Percentiles rank a stretch among this genome's conserved stretches.
phyloP scores from a whole-genome alignment of 805 yeast species.

The Soucietia sequanensis region DNA sequence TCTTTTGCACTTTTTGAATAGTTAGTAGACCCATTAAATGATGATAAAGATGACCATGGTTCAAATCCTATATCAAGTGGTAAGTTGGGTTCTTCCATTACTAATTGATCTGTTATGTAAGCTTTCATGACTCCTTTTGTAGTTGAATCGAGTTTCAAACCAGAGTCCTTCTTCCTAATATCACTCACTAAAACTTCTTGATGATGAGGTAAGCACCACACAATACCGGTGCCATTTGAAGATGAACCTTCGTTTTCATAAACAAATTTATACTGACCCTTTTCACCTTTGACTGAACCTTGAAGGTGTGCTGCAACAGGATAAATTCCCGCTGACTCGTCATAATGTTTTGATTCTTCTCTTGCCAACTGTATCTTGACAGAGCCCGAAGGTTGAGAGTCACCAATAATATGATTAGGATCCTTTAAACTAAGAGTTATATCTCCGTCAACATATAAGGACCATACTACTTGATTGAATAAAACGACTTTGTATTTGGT shows the following conservation, averaged over 20 bases:
- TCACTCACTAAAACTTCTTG: slow-evolving; percentile 33
- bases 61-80: slow-evolving; percentile 44
- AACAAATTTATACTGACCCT: slow-evolving; percentile 26
- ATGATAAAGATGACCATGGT: slow-evolving; percentile 57
- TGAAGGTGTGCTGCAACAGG: slow-evolving; percentile 17
- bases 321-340: slow-evolving; percentile 33
- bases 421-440: slow-evolving; percentile 26
- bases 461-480: slow-evolving; percentile 63
- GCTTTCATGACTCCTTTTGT: slow-evolving; percentile 51
- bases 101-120: slow-evolving; percentile 37
- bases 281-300: slow-evolving; percentile 16
- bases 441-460: slow-evolving; percentile 51
- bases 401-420: slow-evolving; percentile 44
- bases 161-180: slow-evolving; percentile 25
- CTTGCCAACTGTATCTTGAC: slow-evolving; percentile 60
- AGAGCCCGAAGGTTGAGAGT: slow-evolving; percentile 26
- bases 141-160: slow-evolving; percentile 43
- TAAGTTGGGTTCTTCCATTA: slow-evolving; percentile 39
- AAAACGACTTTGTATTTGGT: slow-evolving; percentile 53
- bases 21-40: slow-evolving; percentile 18
- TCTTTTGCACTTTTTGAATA: slow-evolving; percentile 31
- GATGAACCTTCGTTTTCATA: slow-evolving; percentile 28
- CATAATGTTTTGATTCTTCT: slow-evolving; percentile 37
- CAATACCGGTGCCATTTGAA: slow-evolving; percentile 26
- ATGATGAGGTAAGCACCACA: slow-evolving; percentile 56